Conservation (phyloP, 2,329 filamentous ascomycete species). For the Sporothrix dimorphospora region DNA sequence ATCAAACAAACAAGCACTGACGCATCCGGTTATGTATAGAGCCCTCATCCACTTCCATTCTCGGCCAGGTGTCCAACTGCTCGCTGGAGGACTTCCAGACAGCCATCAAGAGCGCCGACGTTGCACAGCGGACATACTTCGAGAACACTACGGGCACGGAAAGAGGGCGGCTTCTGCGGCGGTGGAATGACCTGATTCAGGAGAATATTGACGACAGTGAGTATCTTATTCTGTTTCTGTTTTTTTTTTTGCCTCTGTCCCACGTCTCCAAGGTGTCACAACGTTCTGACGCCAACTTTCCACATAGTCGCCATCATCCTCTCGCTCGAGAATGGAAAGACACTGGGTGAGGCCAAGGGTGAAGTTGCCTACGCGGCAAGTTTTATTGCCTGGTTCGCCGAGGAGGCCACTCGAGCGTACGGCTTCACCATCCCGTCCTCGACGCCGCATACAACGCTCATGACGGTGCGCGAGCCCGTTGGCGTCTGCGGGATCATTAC, state of each 20-base stretch:
- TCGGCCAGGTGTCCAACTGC: neutral
- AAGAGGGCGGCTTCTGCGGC: no score
- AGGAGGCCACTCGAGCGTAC: conserved; percentile 73
- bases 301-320: no score
- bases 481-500: conserved; percentile 83
- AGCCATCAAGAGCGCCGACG: neutral
- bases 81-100: neutral
- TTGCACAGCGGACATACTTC: neutral
- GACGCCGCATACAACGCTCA: conserved; percentile 68
- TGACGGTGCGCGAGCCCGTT: conserved; percentile 79
- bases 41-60: neutral
- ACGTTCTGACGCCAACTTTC: no score
- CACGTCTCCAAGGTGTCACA: no score
- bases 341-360: conserved; percentile 41
- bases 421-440: conserved; percentile 72
- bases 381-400: conserved; percentile 81
- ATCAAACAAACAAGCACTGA: neutral
- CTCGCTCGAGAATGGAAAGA: no score
- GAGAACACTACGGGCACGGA: neutral
- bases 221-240: no score
- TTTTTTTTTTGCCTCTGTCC: no score
- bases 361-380: conserved; percentile 73
- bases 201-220: no score
- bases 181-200: no score
- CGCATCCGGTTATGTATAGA: neutral